Percentiles rank a stretch among this genome's conserved stretches.
phyloP scores from a whole-genome alignment of 352 stramenopile genomes.

The Pythium grandisporangium region DNA sequence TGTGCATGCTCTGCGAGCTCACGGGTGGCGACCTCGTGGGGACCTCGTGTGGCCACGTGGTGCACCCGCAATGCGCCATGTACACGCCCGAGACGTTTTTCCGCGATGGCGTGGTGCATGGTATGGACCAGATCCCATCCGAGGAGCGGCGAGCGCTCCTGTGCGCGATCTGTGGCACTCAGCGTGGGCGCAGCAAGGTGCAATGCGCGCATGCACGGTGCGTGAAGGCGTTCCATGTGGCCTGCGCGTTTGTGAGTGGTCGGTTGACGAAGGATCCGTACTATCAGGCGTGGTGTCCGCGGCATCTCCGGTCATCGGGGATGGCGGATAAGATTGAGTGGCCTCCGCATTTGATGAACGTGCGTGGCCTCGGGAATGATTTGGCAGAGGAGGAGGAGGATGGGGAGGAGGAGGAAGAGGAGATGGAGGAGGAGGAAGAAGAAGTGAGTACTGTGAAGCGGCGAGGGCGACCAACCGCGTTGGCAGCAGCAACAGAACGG shows the following conservation, averaged over 20 bases:
- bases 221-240: slow-evolving; percentile 50
- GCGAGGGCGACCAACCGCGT: slow-evolving; percentile 8
- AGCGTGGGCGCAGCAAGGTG: slow-evolving; percentile 72
- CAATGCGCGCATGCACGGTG: slow-evolving; percentile 68
- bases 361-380: slow-evolving; percentile 10
- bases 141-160: slow-evolving; percentile 32
- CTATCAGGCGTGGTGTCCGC: slow-evolving; percentile 68
- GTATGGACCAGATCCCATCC: slow-evolving; percentile 38
- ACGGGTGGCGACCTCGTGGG: slow-evolving; percentile 68
- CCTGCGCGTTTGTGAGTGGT: slow-evolving; percentile 66
- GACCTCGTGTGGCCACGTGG: slow-evolving; percentile 46
- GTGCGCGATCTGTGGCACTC: slow-evolving; percentile 51
- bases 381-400: too few relatives aligned
- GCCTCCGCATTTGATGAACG: slow-evolving; percentile 38
- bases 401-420: too few relatives aligned
- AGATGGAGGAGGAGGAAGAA: too few relatives aligned
- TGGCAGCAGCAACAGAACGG: slow-evolving; percentile 33
- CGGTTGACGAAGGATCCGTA: slow-evolving; percentile 49
- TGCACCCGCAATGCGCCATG: slow-evolving; percentile 75
- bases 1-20: slow-evolving; percentile 64
- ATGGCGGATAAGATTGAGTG: slow-evolving; percentile 56
- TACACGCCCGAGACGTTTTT: slow-evolving; percentile 83
- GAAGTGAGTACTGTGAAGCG: slow-evolving; percentile 16
- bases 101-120: slow-evolving; percentile 52
- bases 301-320: slow-evolving; percentile 64